Conservation (phyloP, 2,329 filamentous ascomycete species). For the Parasarocladium wereldwijsianum region DNA sequence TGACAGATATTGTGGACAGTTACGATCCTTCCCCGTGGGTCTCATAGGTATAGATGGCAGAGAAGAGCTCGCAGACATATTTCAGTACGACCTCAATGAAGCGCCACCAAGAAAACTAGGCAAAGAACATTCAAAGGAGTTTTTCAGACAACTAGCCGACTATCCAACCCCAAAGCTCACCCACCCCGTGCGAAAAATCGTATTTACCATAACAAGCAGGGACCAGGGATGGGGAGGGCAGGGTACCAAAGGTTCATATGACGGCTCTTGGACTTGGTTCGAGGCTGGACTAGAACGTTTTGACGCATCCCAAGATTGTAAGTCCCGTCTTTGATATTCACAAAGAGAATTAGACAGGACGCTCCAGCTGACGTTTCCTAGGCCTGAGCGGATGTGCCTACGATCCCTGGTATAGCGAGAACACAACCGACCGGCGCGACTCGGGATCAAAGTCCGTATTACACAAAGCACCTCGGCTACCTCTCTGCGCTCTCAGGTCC, state of each 20-base stretch:
- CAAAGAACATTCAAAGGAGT: slow-evolving; percentile 13
- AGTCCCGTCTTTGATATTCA: slow-evolving; percentile 6
- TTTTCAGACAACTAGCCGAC: slow-evolving; percentile 19
- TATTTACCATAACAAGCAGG: slow-evolving; percentile 40
- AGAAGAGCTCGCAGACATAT: slow-evolving; percentile 12
- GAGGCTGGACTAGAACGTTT: slow-evolving; percentile 45
- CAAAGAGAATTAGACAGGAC: background rate
- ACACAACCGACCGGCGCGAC: no score
- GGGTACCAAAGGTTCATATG: slow-evolving; percentile 21
- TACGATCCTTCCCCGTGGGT: slow-evolving; percentile 24
- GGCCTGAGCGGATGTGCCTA: slow-evolving; percentile 16
- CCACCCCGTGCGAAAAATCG: slow-evolving; percentile 42
- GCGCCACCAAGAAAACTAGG: slow-evolving; percentile 13
- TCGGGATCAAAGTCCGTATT: slow-evolving; percentile 8
- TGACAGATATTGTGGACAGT: slow-evolving; percentile 11
- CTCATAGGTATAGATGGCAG: slow-evolving; percentile 14
- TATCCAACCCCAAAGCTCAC: slow-evolving; percentile 25
- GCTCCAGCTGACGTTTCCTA: slow-evolving; percentile 7
- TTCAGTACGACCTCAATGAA: slow-evolving; percentile 16
- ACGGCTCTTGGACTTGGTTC: slow-evolving; percentile 45
- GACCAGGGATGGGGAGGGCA: slow-evolving; percentile 44
- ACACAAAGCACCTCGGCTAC: slow-evolving; percentile 13
- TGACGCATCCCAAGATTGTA: slow-evolving; percentile 20
- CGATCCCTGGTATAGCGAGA: slow-evolving; percentile 15
- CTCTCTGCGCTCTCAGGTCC: slow-evolving; percentile 21